Evolutionary conservation across 495 filamentous ascomycete genomes (phyloP).

Genomic region (Aspergillus saccharolyticus): DNA sequence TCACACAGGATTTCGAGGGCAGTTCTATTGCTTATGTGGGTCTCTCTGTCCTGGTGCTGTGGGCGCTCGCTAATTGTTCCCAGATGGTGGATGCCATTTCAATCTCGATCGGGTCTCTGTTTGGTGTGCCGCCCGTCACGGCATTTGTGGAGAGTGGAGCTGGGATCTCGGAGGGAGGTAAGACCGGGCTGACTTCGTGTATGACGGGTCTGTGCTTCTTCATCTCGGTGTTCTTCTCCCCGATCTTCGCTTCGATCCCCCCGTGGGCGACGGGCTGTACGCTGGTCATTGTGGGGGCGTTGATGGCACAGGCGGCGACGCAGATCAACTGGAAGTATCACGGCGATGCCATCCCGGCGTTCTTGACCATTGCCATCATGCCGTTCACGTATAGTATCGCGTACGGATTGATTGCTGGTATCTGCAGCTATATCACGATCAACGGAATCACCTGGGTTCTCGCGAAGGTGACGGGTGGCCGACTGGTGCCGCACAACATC

Average conservation of each 20-base stretch:
- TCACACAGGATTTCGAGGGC: conserved; percentile 73
- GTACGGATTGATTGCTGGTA: conserved; percentile 74
- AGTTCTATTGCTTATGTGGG: conserved; percentile 65
- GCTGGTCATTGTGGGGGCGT: conserved; percentile 70
- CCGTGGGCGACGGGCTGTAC: conserved; percentile 82
- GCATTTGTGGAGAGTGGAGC: conserved; percentile 81
- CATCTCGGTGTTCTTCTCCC: conserved; percentile 79
- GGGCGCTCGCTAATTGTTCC: conserved; percentile 2
- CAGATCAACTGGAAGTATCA: conserved; percentile 84
- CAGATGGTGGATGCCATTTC: conserved; percentile 66
- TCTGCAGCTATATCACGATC: conserved; percentile 65
- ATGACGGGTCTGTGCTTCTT: conserved; percentile 75
- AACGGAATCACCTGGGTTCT: conserved; percentile 63
- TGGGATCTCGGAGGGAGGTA: conserved; percentile 77
- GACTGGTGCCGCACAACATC: conserved; percentile 67
- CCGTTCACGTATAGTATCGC: conserved; percentile 83
- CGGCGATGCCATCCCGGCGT: conserved; percentile 73
- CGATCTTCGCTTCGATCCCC: conserved; percentile 79
- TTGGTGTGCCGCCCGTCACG: conserved; percentile 71
- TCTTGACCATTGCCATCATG: conserved; percentile 75
- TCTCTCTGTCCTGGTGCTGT: background rate
- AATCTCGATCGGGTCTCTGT: conserved; percentile 70
- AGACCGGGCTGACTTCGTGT: conserved; percentile 77
- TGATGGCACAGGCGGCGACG: conserved; percentile 69
- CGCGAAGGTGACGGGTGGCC: conserved; percentile 56